Conservation (phyloP, 2,329 filamentous ascomycete species). For the Epichloe scottii region DNA sequence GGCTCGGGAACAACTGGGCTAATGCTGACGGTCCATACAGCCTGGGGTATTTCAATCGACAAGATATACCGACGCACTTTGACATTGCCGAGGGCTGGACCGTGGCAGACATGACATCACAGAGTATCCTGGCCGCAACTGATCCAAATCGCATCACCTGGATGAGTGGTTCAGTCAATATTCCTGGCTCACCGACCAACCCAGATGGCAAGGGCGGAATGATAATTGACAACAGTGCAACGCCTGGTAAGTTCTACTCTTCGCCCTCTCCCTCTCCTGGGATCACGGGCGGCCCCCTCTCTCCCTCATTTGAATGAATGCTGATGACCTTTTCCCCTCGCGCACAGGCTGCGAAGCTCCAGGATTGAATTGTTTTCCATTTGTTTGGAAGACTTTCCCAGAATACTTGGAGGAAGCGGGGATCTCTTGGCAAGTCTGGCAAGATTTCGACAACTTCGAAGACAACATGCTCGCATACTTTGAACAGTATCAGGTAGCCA, state of each 20-base stretch:
- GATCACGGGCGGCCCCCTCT: background rate
- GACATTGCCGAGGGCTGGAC: slow-evolving; percentile 43
- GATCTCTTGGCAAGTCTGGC: slow-evolving; percentile 37
- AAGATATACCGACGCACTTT: slow-evolving; percentile 41
- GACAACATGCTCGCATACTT: slow-evolving; percentile 38
- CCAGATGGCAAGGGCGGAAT: slow-evolving; percentile 28
- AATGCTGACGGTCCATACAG: slow-evolving; percentile 9
- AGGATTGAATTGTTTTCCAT: slow-evolving; percentile 35
- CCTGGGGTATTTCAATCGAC: slow-evolving; percentile 35
- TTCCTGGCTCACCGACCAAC: slow-evolving; percentile 24
- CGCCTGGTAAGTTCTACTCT: slow-evolving; percentile 6
- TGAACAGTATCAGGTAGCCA: slow-evolving; percentile 9
- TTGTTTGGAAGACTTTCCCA: slow-evolving; percentile 38
- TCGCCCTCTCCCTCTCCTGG: slow-evolving; percentile 6
- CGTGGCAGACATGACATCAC: slow-evolving; percentile 10
- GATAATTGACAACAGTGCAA: slow-evolving; percentile 32
- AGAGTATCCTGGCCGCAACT: slow-evolving; percentile 18
- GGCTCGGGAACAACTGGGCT: slow-evolving; percentile 39
- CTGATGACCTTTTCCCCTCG: background rate
- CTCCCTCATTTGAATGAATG: background rate
- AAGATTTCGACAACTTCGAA: slow-evolving; percentile 36
- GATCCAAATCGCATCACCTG: slow-evolving; percentile 32
- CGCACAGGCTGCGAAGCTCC: slow-evolving; percentile 24
- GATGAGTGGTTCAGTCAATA: slow-evolving; percentile 32
- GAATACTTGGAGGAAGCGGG: slow-evolving; percentile 34